Conservation (phyloP, 73 alveolate genomes). For the Paramecium caudatum region DNA sequence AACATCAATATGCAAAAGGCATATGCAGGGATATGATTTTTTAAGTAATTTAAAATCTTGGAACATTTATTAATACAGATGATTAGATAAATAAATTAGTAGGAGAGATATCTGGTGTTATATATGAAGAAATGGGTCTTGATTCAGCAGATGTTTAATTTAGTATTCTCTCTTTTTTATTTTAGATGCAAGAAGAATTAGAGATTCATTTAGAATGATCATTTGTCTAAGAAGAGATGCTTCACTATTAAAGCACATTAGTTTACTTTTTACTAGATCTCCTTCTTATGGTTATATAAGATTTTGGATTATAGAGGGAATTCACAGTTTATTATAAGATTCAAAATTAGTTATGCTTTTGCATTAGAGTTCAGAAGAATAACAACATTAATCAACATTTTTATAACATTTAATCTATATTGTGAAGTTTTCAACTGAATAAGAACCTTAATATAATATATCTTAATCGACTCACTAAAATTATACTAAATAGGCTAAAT, state of each 20-base stretch:
- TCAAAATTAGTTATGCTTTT: slow-evolving; percentile 40
- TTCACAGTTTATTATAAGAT: background rate
- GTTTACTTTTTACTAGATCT: slow-evolving; percentile 6
- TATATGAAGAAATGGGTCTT: slow-evolving; percentile 54
- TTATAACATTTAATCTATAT: slow-evolving; percentile 44
- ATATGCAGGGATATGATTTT: slow-evolving; percentile 48
- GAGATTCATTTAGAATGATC: slow-evolving; percentile 64
- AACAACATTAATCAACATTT: slow-evolving; percentile 6
- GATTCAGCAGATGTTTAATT: slow-evolving; percentile 67
- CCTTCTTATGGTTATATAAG: slow-evolving; percentile 34
- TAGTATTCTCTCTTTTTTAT: background rate
- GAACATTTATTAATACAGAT: background rate
- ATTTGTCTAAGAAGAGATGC: background rate
- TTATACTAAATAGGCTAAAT: background rate
- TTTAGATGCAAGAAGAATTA: slow-evolving; percentile 65
- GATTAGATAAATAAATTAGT: slow-evolving; percentile 33
- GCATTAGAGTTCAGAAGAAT: background rate
- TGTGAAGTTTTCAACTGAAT: slow-evolving; percentile 1
- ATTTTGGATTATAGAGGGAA: slow-evolving; percentile 64
- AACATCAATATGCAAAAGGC: slow-evolving; percentile 54
- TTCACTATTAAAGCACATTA: slow-evolving; percentile 39
- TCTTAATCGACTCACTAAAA: slow-evolving; percentile 4
- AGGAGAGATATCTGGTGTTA: background rate
- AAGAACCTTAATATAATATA: slow-evolving; percentile 43
- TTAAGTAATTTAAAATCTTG: slow-evolving; percentile 9